Conservation (phyloP, 2,329 filamentous ascomycete species). For the Alternaria incomplexa region DNA sequence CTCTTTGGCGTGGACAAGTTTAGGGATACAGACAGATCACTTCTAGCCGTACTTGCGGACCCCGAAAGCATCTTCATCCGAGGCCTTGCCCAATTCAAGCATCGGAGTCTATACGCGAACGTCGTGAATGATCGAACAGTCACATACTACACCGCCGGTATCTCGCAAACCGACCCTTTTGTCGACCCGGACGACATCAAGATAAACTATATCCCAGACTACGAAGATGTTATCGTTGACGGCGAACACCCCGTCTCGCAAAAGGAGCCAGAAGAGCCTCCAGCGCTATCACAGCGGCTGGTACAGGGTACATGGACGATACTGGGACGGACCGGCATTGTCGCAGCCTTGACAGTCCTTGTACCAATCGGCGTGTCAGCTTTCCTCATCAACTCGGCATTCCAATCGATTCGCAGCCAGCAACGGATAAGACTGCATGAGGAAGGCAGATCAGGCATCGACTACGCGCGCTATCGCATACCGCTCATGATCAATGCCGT, state of each 20-base stretch:
- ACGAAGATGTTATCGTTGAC: slow-evolving; percentile 78
- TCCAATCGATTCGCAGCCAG: slow-evolving; percentile 78
- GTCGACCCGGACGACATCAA: slow-evolving; percentile 69
- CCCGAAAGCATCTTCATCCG: slow-evolving; percentile 84
- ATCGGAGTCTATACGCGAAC: slow-evolving; percentile 82
- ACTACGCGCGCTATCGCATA: slow-evolving; percentile 74
- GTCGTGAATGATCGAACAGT: slow-evolving; percentile 84
- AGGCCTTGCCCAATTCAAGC: slow-evolving; percentile 76
- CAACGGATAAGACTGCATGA: slow-evolving; percentile 80
- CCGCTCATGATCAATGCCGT: slow-evolving; percentile 74
- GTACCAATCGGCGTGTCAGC: slow-evolving; percentile 74
- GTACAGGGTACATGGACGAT: slow-evolving; percentile 44
- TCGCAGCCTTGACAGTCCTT: slow-evolving; percentile 70
- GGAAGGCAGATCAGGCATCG: slow-evolving; percentile 69
- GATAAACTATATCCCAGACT: slow-evolving; percentile 75
- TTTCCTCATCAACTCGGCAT: slow-evolving; percentile 75
- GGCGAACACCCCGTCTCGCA: slow-evolving; percentile 64
- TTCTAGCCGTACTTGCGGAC: slow-evolving; percentile 83
- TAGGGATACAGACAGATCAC: slow-evolving; percentile 78
- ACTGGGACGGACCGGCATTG: slow-evolving; percentile 65
- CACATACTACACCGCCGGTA: slow-evolving; percentile 81
- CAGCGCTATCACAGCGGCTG: slow-evolving; percentile 47
- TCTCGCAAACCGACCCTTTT: slow-evolving; percentile 80
- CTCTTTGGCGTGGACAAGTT: slow-evolving; percentile 88
- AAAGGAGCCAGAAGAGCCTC: slow-evolving; percentile 44